Evolutionary conservation across 371 early-diverging fungal species (phyloP), one percentile per base, ranked within the genome.

Genomic region (Syncephalastrum contaminatum): DNA sequence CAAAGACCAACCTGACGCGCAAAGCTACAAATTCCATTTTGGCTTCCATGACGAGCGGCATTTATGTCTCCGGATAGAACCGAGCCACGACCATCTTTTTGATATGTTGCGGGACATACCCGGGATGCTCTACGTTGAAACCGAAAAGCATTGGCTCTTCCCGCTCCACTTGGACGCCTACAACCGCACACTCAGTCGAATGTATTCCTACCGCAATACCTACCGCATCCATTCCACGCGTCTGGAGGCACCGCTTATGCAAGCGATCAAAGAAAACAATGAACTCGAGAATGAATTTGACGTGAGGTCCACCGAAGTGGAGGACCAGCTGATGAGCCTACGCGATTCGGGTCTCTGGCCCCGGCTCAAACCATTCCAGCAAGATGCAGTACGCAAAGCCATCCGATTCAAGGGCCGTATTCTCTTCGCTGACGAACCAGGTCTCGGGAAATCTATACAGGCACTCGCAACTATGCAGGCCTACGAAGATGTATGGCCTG

Each of bases 351-450:
- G 57, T 2, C 47, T 77, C 5, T 64, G 60, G 52, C 45, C 43
- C 0, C 53, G 45, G 5, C 54, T 87, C 25, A 65, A 74, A 19
- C 51, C 58, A 3, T 81, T 78, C 55, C 88, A 89, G 57, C 62
- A 59, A 41, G 73, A 83, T 40, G 83, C 72, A 0, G 81, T 90
- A 0, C 49, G 48, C 14, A 50, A 60, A 56, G 83, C 75, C 7
- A 21, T 85, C 5, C 60, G 63, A 16, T 64, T 66, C 22, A 51
- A 68, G 2, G 88, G 88, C 0, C 58, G 85, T 41, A 52, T 88
- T 5, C 51, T 99, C 45, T 67, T 99, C 56, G 96, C 96, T 0
- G 99, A 99, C 69, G 97, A 98, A 71, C 95, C 95, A 93, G 96
- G 97, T 14, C 63, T 96, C 8, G 96, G 95, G 10, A 93, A 93